A percentile compares a stretch with the other conserved stretches of the same genome.
These are phyloP conservation scores for Ochetophila trinervis DNA, from an alignment of 306 rosid genomes.

Conservation along the genomic window DNA sequence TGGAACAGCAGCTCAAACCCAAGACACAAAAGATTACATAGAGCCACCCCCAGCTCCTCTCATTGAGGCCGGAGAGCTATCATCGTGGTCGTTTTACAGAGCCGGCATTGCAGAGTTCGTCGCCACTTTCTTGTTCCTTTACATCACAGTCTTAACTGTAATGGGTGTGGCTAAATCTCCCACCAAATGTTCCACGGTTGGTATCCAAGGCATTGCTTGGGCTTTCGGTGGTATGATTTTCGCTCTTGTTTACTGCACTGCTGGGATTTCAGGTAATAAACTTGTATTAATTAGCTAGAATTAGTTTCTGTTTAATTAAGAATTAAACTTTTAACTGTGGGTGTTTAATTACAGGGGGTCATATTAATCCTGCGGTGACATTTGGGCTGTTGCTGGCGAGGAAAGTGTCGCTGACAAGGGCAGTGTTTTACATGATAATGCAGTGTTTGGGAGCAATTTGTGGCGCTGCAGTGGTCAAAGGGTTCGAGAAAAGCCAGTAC, in stretches of 20 bases:
- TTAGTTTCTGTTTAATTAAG: neutral
- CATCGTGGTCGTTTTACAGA: slow-evolving; percentile 48
- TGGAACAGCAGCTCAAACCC: slow-evolving; percentile 37
- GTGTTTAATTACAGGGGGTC: slow-evolving; percentile 26
- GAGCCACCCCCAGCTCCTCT: slow-evolving; percentile 41
- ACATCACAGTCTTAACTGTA: slow-evolving; percentile 36
- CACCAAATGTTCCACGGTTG: slow-evolving; percentile 39
- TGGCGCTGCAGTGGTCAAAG: slow-evolving; percentile 32
- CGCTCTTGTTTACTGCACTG: slow-evolving; percentile 51
- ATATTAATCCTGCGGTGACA: slow-evolving; percentile 40
- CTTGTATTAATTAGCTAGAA: no score
- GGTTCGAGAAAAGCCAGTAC: slow-evolving; percentile 19
- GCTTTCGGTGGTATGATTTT: slow-evolving; percentile 57
- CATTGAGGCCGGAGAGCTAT: slow-evolving; percentile 35
- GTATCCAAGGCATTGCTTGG: slow-evolving; percentile 56
- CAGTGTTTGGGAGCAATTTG: slow-evolving; percentile 38
- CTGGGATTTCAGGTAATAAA: slow-evolving; percentile 49
- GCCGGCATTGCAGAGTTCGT: slow-evolving; percentile 51
- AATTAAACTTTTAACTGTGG: no score
- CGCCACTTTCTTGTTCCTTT: slow-evolving; percentile 50
- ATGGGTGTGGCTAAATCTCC: slow-evolving; percentile 40
- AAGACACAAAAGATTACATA: slow-evolving; percentile 31
- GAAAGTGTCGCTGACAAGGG: slow-evolving; percentile 32
- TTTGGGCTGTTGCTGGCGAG: slow-evolving; percentile 37
- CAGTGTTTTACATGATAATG: slow-evolving; percentile 33